A percentile compares a stretch with the other conserved stretches of the same genome.
Conservation (phyloP, 805 yeast species). For the Candida jianshihensis region DNA sequence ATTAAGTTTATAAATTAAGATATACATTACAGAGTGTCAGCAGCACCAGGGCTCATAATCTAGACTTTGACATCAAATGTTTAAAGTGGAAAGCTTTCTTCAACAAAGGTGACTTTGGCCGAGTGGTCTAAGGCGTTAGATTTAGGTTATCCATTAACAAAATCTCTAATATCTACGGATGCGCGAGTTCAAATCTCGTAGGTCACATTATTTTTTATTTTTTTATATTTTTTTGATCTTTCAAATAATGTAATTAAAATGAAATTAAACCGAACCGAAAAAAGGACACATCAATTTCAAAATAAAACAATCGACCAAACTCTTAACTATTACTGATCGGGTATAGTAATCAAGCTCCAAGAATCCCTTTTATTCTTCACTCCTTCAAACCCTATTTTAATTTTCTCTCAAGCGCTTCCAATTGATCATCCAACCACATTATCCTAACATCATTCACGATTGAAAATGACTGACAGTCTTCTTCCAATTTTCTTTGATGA, state of each 20-base stretch:
- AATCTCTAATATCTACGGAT: constrained; percentile 2
- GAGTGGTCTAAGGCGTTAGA: constrained; percentile 3
- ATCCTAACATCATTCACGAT: not conserved
- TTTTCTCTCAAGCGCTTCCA: not conserved
- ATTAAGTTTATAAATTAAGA: too few species aligned
- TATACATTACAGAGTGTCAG: too few species aligned
- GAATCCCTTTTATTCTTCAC: too few species aligned
- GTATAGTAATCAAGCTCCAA: too few species aligned
- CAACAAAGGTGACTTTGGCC: constrained; percentile 1
- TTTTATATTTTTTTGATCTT: not conserved
- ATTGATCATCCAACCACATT: not conserved
- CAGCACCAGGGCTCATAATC: too few species aligned
- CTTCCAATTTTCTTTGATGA: constrained; percentile 64
- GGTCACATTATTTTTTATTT: not conserved
- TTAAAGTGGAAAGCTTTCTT: not conserved
- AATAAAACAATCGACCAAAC: too few species aligned
- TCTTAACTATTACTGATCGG: too few species aligned
- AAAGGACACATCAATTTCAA: too few species aligned
- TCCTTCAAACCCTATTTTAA: too few species aligned
- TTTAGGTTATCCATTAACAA: not conserved
- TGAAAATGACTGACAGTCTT: constrained; percentile 33
- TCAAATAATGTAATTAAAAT: not conserved
- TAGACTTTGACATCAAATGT: too few species aligned
- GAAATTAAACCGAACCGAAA: too few species aligned
- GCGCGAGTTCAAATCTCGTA: constrained; percentile 3